Conservation (phyloP, 1,284 basidiomycete genomes). For the Pholiota adiposa region DNA sequence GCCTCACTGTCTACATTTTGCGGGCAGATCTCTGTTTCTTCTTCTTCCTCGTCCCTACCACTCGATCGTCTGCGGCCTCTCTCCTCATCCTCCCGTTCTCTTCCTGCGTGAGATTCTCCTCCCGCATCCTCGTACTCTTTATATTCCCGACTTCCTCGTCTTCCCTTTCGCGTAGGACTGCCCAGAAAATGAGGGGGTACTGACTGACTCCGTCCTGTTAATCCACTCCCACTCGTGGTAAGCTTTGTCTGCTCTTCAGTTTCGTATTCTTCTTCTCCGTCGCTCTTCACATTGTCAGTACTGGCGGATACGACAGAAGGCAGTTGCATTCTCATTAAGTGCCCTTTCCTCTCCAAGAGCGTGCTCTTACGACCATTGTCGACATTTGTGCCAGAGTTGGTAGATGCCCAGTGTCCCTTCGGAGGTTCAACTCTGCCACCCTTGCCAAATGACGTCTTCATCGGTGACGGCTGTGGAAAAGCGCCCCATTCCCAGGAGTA, state of each 20-base stretch:
- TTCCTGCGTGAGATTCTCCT: slow-evolving; percentile 12
- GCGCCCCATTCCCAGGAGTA: slow-evolving; percentile 89
- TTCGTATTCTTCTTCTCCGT: slow-evolving; percentile 28
- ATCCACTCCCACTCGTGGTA: slow-evolving; percentile 18
- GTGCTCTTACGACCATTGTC: slow-evolving; percentile 19
- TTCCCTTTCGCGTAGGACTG: slow-evolving; percentile 37
- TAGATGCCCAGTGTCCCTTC: slow-evolving; percentile 13
- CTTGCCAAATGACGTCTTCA: slow-evolving; percentile 55
- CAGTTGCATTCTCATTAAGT: slow-evolving; percentile 19
- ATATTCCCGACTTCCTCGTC: slow-evolving; percentile 35
- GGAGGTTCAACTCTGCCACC: slow-evolving; percentile 34
- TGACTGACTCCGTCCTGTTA: slow-evolving; percentile 49
- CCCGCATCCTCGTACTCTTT: slow-evolving; percentile 36
- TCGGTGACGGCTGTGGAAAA: slow-evolving; percentile 79
- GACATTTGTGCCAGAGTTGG: background rate
- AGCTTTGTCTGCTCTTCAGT: background rate
- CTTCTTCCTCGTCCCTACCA: background rate
- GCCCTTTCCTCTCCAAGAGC: slow-evolving; percentile 21
- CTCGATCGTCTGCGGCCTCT: slow-evolving; percentile 6
- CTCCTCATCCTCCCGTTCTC: slow-evolving; percentile 19
- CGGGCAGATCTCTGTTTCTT: background rate
- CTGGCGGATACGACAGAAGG: slow-evolving; percentile 22
- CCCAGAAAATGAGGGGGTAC: slow-evolving; percentile 58
- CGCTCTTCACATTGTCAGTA: slow-evolving; percentile 15
- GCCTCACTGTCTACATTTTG: slow-evolving; percentile 12